phyloP scores from a whole-genome alignment of 495 filamentous ascomycete species.

The Xylaria flabelliformis region DNA sequence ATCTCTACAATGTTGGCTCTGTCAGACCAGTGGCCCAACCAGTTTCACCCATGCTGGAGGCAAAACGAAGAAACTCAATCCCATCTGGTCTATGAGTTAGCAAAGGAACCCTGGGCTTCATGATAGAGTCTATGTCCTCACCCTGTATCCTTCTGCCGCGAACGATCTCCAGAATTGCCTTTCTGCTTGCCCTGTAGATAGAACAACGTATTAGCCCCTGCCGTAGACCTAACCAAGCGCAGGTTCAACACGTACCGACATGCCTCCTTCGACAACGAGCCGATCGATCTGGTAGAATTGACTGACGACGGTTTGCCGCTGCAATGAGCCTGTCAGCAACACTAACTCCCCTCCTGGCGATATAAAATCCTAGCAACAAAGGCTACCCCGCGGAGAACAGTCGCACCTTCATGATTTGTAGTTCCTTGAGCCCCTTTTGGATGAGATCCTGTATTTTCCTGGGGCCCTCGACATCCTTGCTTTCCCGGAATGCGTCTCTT shows the following conservation, averaged over 20 bases:
- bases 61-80: conserved; percentile 39
- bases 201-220: neutral
- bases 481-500: conserved; percentile 84
- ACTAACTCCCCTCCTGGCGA: neutral
- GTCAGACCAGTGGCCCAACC: neutral
- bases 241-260: conserved; percentile 47
- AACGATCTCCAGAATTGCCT: conserved; percentile 67
- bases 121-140: conserved; percentile 49
- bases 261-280: conserved; percentile 91
- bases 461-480: conserved; percentile 69
- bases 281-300: conserved; percentile 93
- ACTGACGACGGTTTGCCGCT: conserved; percentile 95
- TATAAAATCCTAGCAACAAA: neutral
- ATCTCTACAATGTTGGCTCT: conserved; percentile 13
- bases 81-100: conserved; percentile 49
- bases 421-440: conserved; percentile 83
- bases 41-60: neutral
- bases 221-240: neutral
- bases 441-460: conserved; percentile 85
- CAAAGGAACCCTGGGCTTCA: neutral
- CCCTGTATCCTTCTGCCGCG: conserved; percentile 84
- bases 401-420: conserved; percentile 91
- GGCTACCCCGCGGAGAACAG: neutral
- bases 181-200: conserved; percentile 76
- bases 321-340: conserved; percentile 27